phyloP scores from a whole-genome alignment of 306 rosid species.

The Glycine tomentella region DNA sequence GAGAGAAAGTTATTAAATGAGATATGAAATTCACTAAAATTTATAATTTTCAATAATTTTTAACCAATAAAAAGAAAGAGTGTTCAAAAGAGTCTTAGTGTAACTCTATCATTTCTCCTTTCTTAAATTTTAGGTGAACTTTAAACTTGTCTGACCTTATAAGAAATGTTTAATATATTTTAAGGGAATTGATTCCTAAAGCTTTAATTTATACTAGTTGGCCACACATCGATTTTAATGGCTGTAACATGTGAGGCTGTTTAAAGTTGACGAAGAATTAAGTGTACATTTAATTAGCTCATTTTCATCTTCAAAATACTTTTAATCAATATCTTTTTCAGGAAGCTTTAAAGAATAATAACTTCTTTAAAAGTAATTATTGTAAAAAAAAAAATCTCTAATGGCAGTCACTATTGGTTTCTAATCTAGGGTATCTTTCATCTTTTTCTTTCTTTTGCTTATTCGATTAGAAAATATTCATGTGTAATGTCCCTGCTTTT shows the following conservation, averaged over 20 bases:
- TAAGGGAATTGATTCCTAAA: conserved; percentile 21
- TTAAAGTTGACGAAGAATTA: not conserved
- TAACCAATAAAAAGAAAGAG: too few species aligned
- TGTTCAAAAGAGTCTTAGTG: too few species aligned
- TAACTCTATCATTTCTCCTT: not conserved
- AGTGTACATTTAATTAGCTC: not conserved
- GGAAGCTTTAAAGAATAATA: not conserved
- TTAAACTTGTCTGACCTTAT: not conserved
- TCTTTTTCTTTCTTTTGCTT: not conserved
- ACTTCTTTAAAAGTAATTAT: not conserved
- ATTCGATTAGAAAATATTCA: not conserved
- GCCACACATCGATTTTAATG: not conserved
- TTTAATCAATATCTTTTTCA: not conserved
- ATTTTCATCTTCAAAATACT: not conserved
- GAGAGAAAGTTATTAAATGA: too few species aligned
- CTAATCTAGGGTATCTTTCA: not conserved
- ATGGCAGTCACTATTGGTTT: not conserved
- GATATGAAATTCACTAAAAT: too few species aligned
- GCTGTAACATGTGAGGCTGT: not conserved
- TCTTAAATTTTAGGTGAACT: not conserved
- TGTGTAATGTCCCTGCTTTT: not conserved
- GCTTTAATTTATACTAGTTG: not conserved
- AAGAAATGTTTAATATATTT: not conserved
- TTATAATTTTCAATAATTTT: too few species aligned
- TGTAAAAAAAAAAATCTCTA: not conserved